phyloP scores from a whole-genome alignment of 352 stramenopile species.

The Globisporangium solare region DNA sequence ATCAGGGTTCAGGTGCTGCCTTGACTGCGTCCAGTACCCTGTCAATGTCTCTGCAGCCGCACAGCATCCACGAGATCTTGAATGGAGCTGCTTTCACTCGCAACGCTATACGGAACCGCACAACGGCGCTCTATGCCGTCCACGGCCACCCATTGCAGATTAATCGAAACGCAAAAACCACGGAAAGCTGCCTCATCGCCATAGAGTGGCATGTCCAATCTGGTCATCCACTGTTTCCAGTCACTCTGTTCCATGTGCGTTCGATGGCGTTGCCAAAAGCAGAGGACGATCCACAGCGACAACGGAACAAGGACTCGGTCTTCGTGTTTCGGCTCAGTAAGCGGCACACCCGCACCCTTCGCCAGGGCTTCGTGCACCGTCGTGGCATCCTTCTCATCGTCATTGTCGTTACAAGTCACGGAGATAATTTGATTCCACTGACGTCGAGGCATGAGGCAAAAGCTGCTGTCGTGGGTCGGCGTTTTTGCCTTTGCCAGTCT shows the following conservation, averaged over 20 bases:
- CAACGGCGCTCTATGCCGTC: background rate
- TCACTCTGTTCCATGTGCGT: background rate
- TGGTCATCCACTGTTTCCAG: slow-evolving; percentile 13
- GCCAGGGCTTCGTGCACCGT: slow-evolving; percentile 6
- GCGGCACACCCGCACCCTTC: slow-evolving; percentile 3
- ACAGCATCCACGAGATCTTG: slow-evolving; percentile 16
- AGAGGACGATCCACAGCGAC: slow-evolving; percentile 14
- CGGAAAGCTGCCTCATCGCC: slow-evolving; percentile 1
- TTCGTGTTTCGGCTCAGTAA: background rate
- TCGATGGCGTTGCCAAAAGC: slow-evolving; percentile 11
- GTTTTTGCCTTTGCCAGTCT: slow-evolving; percentile 2
- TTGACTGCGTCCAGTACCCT: too few relatives aligned
- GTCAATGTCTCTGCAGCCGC: background rate
- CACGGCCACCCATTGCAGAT: background rate
- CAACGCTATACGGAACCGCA: slow-evolving; percentile 1
- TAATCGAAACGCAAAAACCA: slow-evolving; percentile 5
- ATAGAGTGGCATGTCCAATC: too few relatives aligned
- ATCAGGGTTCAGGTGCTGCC: background rate
- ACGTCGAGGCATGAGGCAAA: slow-evolving; percentile 10
- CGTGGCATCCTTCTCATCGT: background rate
- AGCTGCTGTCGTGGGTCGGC: background rate
- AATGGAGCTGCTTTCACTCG: slow-evolving; percentile 11
- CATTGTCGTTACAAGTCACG: background rate
- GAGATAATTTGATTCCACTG: slow-evolving; percentile 10
- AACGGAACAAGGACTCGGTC: slow-evolving; percentile 15